These are phyloP conservation scores for Tuctoria greenei DNA, from an alignment of 176 grass and related monocot genomes.

Conservation along the genomic window DNA sequence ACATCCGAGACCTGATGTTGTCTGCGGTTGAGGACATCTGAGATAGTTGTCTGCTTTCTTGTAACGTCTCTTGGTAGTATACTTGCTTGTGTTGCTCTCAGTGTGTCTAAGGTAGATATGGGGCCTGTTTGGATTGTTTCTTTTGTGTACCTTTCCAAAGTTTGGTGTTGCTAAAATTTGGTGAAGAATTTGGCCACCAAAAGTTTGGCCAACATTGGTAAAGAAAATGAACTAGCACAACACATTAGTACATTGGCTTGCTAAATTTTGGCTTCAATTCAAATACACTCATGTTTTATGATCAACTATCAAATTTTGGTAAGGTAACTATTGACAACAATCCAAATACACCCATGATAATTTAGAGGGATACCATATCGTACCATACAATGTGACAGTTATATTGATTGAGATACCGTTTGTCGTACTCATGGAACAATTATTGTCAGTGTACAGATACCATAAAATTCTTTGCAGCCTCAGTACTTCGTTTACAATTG, in stretches of 20 bases:
- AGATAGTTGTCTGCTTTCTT: background rate
- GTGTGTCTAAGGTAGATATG: slow-evolving; percentile 5
- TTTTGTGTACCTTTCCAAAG: too few relatives aligned
- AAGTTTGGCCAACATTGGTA: too few relatives aligned
- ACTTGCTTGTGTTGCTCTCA: slow-evolving; percentile 25
- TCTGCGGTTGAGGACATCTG: slow-evolving; percentile 4
- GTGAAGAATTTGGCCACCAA: too few relatives aligned
- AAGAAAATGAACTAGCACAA: too few relatives aligned
- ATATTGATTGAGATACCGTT: slow-evolving; percentile 24
- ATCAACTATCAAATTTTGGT: too few relatives aligned
- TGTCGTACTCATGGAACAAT: slow-evolving; percentile 33
- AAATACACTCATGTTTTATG: too few relatives aligned
- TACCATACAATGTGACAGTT: background rate
- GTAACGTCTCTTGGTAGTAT: slow-evolving; percentile 22
- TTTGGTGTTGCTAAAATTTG: too few relatives aligned
- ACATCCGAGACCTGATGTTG: slow-evolving; percentile 1
- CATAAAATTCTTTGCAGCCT: background rate
- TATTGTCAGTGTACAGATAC: slow-evolving; percentile 37
- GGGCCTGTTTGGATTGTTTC: too few relatives aligned
- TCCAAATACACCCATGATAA: too few relatives aligned
- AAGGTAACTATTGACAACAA: too few relatives aligned
- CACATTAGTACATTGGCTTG: too few relatives aligned
- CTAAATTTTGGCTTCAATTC: too few relatives aligned
- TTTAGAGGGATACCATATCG: slow-evolving; percentile 28
- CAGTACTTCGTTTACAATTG: background rate